Evolutionary conservation across 305 asterid species (phyloP).

Genomic region (Solanum hybrid): DNA sequence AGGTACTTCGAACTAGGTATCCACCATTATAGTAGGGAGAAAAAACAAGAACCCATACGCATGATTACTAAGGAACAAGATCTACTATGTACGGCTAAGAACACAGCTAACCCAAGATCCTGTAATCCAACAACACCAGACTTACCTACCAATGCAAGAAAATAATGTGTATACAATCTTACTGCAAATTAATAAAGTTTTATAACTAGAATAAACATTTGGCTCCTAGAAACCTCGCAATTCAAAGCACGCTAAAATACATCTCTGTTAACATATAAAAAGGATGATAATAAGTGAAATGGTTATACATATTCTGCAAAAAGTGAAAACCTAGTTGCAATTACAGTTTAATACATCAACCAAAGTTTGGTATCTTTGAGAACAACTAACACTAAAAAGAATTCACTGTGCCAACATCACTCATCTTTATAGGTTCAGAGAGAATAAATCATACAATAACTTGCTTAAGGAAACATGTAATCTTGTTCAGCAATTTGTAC

Average conservation of each 20-base stretch:
- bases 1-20: not conserved
- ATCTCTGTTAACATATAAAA: not conserved
- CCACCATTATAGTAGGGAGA: not conserved
- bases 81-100: not conserved
- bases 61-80: not conserved
- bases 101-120: not conserved
- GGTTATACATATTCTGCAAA: not conserved
- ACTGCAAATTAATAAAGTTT: not conserved
- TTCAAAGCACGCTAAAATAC: not conserved
- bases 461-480: not conserved
- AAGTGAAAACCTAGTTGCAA: not conserved
- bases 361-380: not conserved
- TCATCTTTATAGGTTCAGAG: not conserved
- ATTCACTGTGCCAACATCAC: not conserved
- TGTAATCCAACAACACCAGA: not conserved
- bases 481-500: not conserved
- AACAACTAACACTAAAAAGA: not conserved
- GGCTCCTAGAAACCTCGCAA: not conserved
- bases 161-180: not conserved
- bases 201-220: not conserved
- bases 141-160: not conserved
- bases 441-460: not conserved
- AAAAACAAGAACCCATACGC: not conserved
- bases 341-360: not conserved
- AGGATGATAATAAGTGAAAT: not conserved